These are phyloP conservation scores for Strigomonas culicis DNA, from an alignment of 208 protist species.

Conservation along the genomic window DNA sequence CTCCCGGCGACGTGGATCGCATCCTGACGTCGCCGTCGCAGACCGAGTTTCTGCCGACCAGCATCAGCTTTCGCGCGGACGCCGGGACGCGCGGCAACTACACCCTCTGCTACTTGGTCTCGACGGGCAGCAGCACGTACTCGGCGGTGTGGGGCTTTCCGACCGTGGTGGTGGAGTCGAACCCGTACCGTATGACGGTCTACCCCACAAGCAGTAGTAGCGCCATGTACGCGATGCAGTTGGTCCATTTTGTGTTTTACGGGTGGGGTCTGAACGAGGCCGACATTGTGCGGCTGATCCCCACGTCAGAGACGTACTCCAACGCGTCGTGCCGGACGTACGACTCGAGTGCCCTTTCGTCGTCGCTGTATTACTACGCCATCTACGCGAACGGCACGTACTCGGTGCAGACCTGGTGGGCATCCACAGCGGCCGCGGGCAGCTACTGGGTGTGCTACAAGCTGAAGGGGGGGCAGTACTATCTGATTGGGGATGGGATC, in stretches of 20 bases:
- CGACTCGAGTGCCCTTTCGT: constrained; percentile 3
- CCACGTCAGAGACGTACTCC: constrained; percentile 16
- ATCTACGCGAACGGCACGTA: constrained; percentile 74
- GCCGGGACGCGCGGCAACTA: constrained; percentile 64
- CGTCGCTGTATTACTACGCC: constrained; percentile 27
- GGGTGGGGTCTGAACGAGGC: constrained; percentile 67
- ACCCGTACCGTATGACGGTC: constrained; percentile 47
- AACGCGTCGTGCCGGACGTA: constrained; percentile 26
- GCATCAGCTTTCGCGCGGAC: constrained; percentile 64
- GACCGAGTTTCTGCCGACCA: constrained; percentile 50
- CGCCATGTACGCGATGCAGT: constrained; percentile 21
- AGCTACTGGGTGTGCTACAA: constrained; percentile 85
- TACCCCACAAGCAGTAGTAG: constrained; percentile 18
- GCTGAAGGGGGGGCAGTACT: constrained; percentile 79
- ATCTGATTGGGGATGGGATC: constrained; percentile 43
- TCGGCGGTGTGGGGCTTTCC: constrained; percentile 77
- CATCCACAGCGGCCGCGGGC: constrained; percentile 9
- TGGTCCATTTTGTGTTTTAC: constrained; percentile 64
- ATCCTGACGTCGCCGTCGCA: constrained; percentile 53
- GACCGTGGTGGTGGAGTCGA: constrained; percentile 37
- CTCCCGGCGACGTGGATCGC: constrained; percentile 26
- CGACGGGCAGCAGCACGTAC: constrained; percentile 22
- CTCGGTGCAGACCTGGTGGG: constrained; percentile 46
- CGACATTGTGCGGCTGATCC: constrained; percentile 60
- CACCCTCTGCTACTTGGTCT: constrained; percentile 63